These are phyloP conservation scores for Fusarium humuli DNA, from an alignment of 2,329 filamentous ascomycete genomes.

Conservation along the genomic window DNA sequence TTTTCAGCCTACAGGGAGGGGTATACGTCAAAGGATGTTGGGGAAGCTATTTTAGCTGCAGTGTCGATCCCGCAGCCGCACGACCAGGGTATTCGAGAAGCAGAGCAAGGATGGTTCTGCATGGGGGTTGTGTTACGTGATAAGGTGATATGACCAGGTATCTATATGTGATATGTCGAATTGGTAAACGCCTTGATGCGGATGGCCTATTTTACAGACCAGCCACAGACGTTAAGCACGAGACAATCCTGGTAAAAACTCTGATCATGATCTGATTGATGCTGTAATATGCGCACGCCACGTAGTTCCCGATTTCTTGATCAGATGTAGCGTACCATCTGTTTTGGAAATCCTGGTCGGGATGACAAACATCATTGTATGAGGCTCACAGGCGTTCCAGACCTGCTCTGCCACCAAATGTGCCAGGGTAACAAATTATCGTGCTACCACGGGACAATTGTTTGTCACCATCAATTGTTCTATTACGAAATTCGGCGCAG, in stretches of 20 bases:
- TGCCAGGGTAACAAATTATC: not conserved
- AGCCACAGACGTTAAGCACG: not conserved
- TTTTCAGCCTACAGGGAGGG: not conserved
- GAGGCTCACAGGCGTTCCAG: not conserved
- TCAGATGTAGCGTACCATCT: not conserved
- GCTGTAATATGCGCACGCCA: not conserved
- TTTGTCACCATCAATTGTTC: not conserved
- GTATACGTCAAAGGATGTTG: not conserved
- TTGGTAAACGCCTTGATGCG: not conserved
- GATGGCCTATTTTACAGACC: not conserved
- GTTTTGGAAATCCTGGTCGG: not conserved
- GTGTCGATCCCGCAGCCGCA: not conserved
- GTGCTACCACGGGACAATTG: not conserved
- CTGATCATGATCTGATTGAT: not conserved
- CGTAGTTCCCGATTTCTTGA: not conserved
- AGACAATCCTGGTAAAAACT: not conserved
- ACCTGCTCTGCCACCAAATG: not conserved
- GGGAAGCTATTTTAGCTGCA: not conserved
- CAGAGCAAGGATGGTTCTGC: not conserved
- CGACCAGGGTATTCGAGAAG: not conserved
- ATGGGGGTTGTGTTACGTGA: not conserved
- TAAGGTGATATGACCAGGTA: not conserved
- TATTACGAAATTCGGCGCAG: fast-evolving
- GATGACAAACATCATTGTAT: not conserved
- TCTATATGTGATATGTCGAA: not conserved